These are phyloP conservation scores for Lippia alba DNA, from an alignment of 305 asterid genomes.

Conservation along the genomic window DNA sequence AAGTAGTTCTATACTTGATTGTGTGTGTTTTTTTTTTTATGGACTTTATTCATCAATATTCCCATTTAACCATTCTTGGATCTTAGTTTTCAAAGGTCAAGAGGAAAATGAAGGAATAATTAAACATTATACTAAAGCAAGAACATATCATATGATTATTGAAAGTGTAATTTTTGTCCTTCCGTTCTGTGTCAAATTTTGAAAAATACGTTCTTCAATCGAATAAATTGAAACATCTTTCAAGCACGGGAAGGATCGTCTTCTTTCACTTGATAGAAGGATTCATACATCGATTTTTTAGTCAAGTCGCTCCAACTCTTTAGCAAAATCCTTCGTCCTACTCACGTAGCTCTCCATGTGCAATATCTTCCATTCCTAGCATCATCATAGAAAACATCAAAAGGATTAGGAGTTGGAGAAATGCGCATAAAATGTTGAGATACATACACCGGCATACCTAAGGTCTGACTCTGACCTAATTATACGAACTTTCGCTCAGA, in stretches of 20 bases:
- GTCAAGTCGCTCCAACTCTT: constrained; percentile 71
- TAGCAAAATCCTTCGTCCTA: constrained; percentile 70
- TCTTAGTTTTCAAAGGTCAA: no score
- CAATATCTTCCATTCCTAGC: constrained; percentile 71
- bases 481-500: no score
- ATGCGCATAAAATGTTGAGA: no score
- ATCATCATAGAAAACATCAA: neutral
- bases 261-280: constrained; percentile 45
- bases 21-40: neutral
- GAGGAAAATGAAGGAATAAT: no score
- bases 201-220: no score
- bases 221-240: neutral
- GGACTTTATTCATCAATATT: no score
- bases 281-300: constrained; percentile 68
- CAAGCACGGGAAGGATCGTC: neutral
- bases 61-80: neutral
- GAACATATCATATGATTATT: no score
- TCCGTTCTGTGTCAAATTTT: no score
- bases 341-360: constrained; percentile 70
- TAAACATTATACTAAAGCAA: no score
- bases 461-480: no score
- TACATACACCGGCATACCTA: no score
- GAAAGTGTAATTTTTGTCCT: no score
- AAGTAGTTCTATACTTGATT: neutral
- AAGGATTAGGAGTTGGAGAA: neutral